These are phyloP conservation scores for Phymatotrichopsis omnivora DNA, from an alignment of 2,329 filamentous ascomycete genomes.

Conservation along the genomic window DNA sequence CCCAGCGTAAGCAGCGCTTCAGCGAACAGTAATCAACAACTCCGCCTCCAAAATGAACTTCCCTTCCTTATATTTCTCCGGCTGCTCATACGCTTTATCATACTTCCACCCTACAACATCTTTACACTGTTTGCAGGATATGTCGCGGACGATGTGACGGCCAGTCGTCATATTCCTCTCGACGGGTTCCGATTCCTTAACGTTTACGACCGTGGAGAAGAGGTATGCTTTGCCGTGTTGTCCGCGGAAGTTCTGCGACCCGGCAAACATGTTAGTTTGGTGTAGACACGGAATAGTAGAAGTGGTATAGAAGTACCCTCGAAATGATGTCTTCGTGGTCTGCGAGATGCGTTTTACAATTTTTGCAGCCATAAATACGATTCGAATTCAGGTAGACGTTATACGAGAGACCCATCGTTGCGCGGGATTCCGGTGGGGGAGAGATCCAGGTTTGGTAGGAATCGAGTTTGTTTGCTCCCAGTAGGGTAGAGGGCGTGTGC, in stretches of 20 bases:
- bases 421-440: no score
- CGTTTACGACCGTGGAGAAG: constrained; percentile 89
- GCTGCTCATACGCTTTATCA: constrained; percentile 85
- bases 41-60: constrained; percentile 96
- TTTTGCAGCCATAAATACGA: constrained; percentile 87
- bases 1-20: constrained; percentile 34
- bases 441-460: no score
- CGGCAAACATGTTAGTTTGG: not conserved
- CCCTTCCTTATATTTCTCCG: constrained; percentile 97
- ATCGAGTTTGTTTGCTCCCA: no score
- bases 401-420: constrained; percentile 85
- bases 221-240: constrained; percentile 98
- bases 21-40: constrained; percentile 63
- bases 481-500: no score
- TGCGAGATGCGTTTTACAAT: constrained; percentile 89
- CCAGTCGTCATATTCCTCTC: constrained; percentile 99
- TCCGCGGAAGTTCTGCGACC: constrained; percentile 79
- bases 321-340: constrained; percentile 96
- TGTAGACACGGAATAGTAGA: constrained; percentile 1
- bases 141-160: constrained; percentile 86
- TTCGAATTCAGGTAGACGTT: constrained; percentile 80
- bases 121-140: constrained; percentile 80
- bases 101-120: constrained; percentile 97
- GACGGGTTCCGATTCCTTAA: constrained; percentile 68
- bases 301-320: constrained; percentile 49